phyloP scores from a whole-genome alignment of 495 filamentous ascomycete species.

The Glonium stellatum region DNA sequence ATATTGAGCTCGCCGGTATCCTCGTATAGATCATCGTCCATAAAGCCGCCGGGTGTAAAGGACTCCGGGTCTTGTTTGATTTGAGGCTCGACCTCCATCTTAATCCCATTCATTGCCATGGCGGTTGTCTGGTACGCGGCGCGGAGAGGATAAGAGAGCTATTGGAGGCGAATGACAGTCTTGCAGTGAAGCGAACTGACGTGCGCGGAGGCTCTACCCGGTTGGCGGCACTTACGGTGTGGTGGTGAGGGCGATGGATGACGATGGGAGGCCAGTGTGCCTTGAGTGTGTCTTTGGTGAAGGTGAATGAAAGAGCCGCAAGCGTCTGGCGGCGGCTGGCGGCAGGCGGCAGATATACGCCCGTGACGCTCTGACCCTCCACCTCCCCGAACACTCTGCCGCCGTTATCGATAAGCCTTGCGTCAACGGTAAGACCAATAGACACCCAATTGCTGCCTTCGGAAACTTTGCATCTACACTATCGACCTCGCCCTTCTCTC shows the following conservation, averaged over 20 bases:
- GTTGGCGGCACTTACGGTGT: background rate
- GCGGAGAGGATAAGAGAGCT: too few relatives aligned
- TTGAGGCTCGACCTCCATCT: slow-evolving; percentile 38
- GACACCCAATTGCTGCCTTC: background rate
- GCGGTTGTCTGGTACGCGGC: background rate
- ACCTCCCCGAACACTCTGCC: too few relatives aligned
- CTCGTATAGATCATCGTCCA: slow-evolving; percentile 75
- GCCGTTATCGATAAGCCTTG: background rate
- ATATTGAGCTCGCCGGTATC: slow-evolving; percentile 85
- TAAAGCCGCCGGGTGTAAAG: slow-evolving; percentile 50
- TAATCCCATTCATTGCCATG: slow-evolving; percentile 29
- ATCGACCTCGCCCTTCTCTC: background rate
- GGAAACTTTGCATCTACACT: background rate
- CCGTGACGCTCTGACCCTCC: too few relatives aligned
- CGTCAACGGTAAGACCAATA: background rate
- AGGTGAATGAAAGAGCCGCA: background rate
- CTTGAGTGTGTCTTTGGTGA: too few relatives aligned
- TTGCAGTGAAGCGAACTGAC: too few relatives aligned
- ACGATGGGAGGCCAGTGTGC: background rate
- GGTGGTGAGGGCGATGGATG: background rate
- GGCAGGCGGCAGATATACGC: too few relatives aligned
- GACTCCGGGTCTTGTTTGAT: slow-evolving; percentile 67
- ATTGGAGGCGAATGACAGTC: too few relatives aligned
- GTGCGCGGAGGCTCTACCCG: background rate
- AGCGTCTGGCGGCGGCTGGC: background rate